phyloP scores from a whole-genome alignment of 371 early-diverging fungal species.

The Capillidium heterosporum region DNA sequence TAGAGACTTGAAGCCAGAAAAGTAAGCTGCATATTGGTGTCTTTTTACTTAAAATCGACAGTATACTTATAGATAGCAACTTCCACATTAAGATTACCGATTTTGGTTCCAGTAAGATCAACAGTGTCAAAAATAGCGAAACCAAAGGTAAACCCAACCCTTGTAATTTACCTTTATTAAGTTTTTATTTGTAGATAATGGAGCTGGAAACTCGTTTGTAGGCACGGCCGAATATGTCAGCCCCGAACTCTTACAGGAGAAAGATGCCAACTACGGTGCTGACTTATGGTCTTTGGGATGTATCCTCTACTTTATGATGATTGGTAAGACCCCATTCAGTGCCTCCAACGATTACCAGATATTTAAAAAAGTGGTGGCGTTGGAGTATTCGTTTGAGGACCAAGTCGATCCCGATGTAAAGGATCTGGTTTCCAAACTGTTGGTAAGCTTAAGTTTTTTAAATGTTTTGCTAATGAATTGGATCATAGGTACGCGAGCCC shows the following conservation, averaged over 20 bases:
- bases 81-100: slow-evolving; percentile 91
- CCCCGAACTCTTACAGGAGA: slow-evolving; percentile 86
- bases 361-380: slow-evolving; percentile 78
- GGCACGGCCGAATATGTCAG: slow-evolving; percentile 95
- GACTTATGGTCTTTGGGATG: slow-evolving; percentile 98
- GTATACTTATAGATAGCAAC: slow-evolving; percentile 58
- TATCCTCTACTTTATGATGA: slow-evolving; percentile 87
- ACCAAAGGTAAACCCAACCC: no score
- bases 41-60: slow-evolving; percentile 9
- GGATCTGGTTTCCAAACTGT: slow-evolving; percentile 49
- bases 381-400: slow-evolving; percentile 66
- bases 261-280: slow-evolving; percentile 51
- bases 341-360: slow-evolving; percentile 89
- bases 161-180: no score
- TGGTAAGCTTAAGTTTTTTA: slow-evolving; percentile 18
- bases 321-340: slow-evolving; percentile 91
- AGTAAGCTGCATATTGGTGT: slow-evolving; percentile 20
- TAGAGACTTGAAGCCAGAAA: slow-evolving; percentile 81
- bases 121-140: slow-evolving; percentile 8
- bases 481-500: slow-evolving; percentile 37
- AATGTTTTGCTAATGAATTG: background rate
- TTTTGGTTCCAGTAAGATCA: slow-evolving; percentile 91
- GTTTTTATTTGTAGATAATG: slow-evolving; percentile 7
- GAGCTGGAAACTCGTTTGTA: slow-evolving; percentile 56
- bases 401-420: slow-evolving; percentile 41